Evolutionary conservation across 2,329 filamentous ascomycete genomes (phyloP), one percentile per base, ranked within the genome.

Genomic region (Zymoseptoria ardabiliae): DNA sequence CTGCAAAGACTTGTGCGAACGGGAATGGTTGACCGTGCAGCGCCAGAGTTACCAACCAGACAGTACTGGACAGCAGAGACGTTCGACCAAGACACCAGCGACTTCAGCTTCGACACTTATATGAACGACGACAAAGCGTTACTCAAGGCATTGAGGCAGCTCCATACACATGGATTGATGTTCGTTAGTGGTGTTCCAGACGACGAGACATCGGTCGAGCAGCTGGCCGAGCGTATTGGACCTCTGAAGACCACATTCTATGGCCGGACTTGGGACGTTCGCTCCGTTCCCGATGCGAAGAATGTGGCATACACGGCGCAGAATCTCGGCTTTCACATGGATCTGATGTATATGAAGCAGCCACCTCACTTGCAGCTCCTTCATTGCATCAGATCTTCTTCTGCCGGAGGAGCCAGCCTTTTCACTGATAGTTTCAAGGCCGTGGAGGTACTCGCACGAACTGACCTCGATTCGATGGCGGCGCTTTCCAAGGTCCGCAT

Each of bases 271-370:
- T 97, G 92, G 85, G 89, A 97, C 73, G 93, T 97, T 11, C 84
- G 85, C 57, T 90, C 87, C 3, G 88, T 95, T 56, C 87, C 88
- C 1, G 74, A 90, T 58, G 90, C 92, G 22, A 91, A 93, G 71
- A 97, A 97, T 71, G 89, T 97, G 3, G 93, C 94, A 21, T 80
- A 97, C 76, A 97, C 93, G 0, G 87, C 83, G 69, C 82, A 87
- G 54, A 87, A 86, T 69, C 84, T 97, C 1, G 90, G 89, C 17
- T 85, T 97, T 53, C 94, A 99, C 76, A 94, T 96, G 84, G 94
- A 97, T 72, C 81, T 97, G 49, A 81, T 97, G 62, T 97, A 97
- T 76, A 87, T 94, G 75, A 77, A 82, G 13, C 83, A 90, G 55
- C 85, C 90, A 2, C 93, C 93, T 0, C 85, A 87, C 30, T 84